These are phyloP conservation scores for Vanrija pseudolonga DNA, from an alignment of 1,284 basidiomycete species.

Conservation along the genomic window DNA sequence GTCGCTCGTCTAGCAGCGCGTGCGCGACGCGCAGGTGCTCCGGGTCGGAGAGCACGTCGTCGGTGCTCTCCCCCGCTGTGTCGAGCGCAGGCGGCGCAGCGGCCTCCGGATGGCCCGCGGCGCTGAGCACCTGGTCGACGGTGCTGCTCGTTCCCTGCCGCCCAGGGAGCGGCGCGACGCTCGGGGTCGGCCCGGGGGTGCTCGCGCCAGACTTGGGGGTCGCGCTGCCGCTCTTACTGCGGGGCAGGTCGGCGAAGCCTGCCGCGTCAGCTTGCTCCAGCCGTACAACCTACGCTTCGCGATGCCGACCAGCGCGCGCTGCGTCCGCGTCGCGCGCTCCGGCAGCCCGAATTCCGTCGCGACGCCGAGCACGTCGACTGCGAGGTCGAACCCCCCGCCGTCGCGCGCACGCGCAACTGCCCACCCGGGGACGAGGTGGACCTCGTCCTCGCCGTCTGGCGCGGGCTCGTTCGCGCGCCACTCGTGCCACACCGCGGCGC, in stretches of 20 bases:
- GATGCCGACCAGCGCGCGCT: conserved; percentile 67
- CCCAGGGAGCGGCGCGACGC: too few relatives aligned
- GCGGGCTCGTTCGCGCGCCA: too few relatives aligned
- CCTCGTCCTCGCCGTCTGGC: conserved; percentile 16
- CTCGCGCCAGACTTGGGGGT: neutral
- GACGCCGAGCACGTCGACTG: conserved; percentile 10
- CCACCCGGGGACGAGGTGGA: conserved; percentile 42
- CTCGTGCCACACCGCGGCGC: too few relatives aligned
- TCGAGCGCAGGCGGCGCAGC: too few relatives aligned
- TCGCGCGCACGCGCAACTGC: conserved; percentile 26
- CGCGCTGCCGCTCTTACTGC: neutral
- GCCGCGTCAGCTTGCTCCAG: neutral
- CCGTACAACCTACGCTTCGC: conserved; percentile 59
- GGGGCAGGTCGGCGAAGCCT: conserved; percentile 16
- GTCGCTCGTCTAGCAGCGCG: conserved; percentile 65
- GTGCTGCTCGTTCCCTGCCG: neutral
- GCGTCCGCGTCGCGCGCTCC: conserved; percentile 64
- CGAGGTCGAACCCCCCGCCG: conserved; percentile 11
- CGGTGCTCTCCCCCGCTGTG: neutral
- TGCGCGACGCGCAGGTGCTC: conserved; percentile 55
- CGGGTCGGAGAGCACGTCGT: conserved; percentile 37
- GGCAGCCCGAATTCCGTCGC: conserved; percentile 59
- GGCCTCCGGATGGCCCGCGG: neutral
- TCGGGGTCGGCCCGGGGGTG: neutral
- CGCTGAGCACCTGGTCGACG: neutral